Conservation (phyloP, 2,329 filamentous ascomycete genomes). For the Chaetomiaceae sp. region DNA sequence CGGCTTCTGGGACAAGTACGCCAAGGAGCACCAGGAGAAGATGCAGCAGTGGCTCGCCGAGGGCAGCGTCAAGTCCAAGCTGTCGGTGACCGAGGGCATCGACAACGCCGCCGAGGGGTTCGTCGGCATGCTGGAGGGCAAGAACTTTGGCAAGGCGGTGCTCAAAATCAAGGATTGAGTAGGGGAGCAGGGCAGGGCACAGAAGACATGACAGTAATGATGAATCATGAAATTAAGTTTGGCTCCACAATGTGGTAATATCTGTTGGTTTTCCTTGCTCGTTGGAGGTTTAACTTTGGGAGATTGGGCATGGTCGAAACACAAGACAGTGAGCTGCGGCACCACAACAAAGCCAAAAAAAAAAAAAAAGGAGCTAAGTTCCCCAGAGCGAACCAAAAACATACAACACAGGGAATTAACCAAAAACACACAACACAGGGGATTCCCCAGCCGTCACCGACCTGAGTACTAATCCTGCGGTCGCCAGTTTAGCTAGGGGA, state of each 20-base stretch:
- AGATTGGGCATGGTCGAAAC: too few relatives aligned
- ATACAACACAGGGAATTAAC: too few relatives aligned
- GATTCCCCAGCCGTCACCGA: neutral
- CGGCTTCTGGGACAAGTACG: slow-evolving; percentile 62
- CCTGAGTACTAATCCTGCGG: neutral
- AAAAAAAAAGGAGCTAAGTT: too few relatives aligned
- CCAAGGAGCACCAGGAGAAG: slow-evolving; percentile 68
- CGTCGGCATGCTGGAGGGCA: slow-evolving; percentile 67
- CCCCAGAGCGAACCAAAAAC: too few relatives aligned
- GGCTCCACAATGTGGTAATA: too few relatives aligned
- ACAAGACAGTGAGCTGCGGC: too few relatives aligned
- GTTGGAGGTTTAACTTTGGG: too few relatives aligned
- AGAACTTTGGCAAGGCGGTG: slow-evolving; percentile 84
- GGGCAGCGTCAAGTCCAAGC: slow-evolving; percentile 66
- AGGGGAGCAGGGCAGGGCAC: too few relatives aligned
- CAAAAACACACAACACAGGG: neutral
- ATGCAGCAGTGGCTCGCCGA: slow-evolving; percentile 72
- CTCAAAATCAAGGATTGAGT: slow-evolving; percentile 49
- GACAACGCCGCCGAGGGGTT: slow-evolving; percentile 71
- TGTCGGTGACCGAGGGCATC: slow-evolving; percentile 67
- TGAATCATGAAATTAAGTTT: too few relatives aligned
- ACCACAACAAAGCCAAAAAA: too few relatives aligned
- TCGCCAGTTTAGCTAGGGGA: neutral
- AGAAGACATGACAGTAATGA: too few relatives aligned
- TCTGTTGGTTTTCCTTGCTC: too few relatives aligned